phyloP scores from a whole-genome alignment of 106 monocot species.

The Cymbidium sinense region DNA sequence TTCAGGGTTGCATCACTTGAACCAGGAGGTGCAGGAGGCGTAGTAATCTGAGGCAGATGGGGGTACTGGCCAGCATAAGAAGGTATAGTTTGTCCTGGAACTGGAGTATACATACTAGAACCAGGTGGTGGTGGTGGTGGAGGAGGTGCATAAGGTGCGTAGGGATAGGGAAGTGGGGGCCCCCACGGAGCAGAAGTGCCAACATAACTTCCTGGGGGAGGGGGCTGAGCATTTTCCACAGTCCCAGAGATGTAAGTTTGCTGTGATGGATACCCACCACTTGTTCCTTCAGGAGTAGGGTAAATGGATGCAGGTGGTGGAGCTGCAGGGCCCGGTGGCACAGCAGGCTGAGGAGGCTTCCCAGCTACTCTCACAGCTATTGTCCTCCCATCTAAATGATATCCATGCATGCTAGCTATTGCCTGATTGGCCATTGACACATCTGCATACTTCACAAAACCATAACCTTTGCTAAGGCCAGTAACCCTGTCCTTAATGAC shows the following conservation, averaged over 20 bases:
- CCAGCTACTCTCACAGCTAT: constrained; percentile 92
- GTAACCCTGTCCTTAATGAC: constrained; percentile 83
- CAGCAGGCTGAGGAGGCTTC: constrained; percentile 71
- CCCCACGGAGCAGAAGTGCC: constrained; percentile 51
- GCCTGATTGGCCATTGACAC: constrained; percentile 66
- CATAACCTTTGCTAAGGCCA: constrained; percentile 82
- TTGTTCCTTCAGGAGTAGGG: constrained; percentile 18
- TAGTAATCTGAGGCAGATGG: constrained; percentile 14
- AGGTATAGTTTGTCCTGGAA: constrained; percentile 12
- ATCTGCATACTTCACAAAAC: constrained; percentile 90
- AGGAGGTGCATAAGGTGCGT: constrained; percentile 43
- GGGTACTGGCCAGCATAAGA: constrained; percentile 30
- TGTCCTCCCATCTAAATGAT: constrained; percentile 69
- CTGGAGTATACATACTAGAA: constrained; percentile 20
- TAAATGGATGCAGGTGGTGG: constrained; percentile 31
- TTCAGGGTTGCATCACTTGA: constrained; percentile 39
- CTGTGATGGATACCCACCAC: constrained; percentile 61
- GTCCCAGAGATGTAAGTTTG: constrained; percentile 38
- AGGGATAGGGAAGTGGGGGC: constrained; percentile 40
- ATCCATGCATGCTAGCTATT: constrained; percentile 77
- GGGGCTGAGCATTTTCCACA: constrained; percentile 25
- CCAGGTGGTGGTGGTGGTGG: constrained; percentile 44
- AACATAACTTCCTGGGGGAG: constrained; percentile 49
- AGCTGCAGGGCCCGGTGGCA: constrained; percentile 61
- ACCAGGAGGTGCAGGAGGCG: constrained; percentile 28